Evolutionary conservation across 805 yeast genomes (phyloP).

Genomic region (Zygotorulaspora chibaensis): DNA sequence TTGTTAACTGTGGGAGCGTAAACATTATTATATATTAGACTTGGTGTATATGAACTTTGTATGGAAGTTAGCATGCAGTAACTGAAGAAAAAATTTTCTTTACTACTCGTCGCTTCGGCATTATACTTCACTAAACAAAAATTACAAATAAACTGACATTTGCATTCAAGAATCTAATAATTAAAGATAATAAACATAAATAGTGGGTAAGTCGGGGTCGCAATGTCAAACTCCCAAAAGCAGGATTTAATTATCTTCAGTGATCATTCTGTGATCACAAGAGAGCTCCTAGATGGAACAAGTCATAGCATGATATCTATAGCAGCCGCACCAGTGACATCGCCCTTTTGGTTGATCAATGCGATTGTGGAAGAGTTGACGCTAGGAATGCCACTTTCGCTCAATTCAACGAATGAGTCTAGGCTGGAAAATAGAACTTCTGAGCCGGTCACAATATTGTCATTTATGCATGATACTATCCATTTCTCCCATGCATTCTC

Average conservation of each 20-base stretch:
- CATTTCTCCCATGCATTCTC: slow-evolving; percentile 20
- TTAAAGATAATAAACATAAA: no score
- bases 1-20: slow-evolving; percentile 49
- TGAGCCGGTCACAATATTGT: slow-evolving; percentile 28
- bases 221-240: slow-evolving; percentile 37
- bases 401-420: slow-evolving; percentile 34
- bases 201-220: no score
- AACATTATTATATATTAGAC: slow-evolving; percentile 9
- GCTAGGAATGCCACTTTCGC: slow-evolving; percentile 41
- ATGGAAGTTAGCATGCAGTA: neutral
- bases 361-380: slow-evolving; percentile 51
- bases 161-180: no score
- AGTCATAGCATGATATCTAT: slow-evolving; percentile 33
- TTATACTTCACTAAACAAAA: no score
- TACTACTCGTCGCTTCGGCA: no score
- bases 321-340: slow-evolving; percentile 48
- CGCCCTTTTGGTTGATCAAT: slow-evolving; percentile 59
- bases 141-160: no score
- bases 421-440: slow-evolving; percentile 15
- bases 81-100: neutral
- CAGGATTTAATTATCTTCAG: slow-evolving; percentile 56
- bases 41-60: neutral
- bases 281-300: slow-evolving; percentile 14
- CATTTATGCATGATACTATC: slow-evolving; percentile 26
- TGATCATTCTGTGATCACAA: slow-evolving; percentile 45